phyloP scores from a whole-genome alignment of 2,329 filamentous ascomycete species.

The Exophiala dermatitidis region DNA sequence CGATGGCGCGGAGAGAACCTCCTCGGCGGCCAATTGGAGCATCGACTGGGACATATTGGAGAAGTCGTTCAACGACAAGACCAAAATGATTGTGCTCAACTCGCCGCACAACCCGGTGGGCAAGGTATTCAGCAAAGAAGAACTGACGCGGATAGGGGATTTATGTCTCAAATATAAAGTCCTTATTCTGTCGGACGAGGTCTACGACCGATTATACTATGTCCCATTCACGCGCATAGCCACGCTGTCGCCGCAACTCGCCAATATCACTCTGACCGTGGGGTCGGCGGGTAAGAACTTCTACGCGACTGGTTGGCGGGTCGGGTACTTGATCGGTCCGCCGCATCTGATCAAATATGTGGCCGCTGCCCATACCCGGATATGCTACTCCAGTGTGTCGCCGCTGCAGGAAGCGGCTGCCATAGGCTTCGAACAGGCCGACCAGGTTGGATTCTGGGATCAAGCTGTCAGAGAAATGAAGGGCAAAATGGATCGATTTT shows the following conservation, averaged over 20 bases:
- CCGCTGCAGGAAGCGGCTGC: slow-evolving; percentile 91
- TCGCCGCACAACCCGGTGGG: slow-evolving; percentile 83
- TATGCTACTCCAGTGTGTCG: slow-evolving; percentile 90
- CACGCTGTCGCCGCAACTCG: slow-evolving; percentile 83
- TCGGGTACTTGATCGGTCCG: slow-evolving; percentile 89
- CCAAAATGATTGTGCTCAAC: slow-evolving; percentile 84
- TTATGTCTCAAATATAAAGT: slow-evolving; percentile 89
- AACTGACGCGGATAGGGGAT: slow-evolving; percentile 77
- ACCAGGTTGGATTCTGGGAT: slow-evolving; percentile 80
- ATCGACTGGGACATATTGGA: slow-evolving; percentile 79
- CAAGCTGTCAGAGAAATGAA: slow-evolving; percentile 79
- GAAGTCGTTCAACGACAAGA: slow-evolving; percentile 71
- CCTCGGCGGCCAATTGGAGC: slow-evolving; percentile 80
- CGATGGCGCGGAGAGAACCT: slow-evolving; percentile 69
- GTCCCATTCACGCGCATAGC: slow-evolving; percentile 89
- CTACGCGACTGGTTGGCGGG: slow-evolving; percentile 94
- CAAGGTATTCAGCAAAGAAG: slow-evolving; percentile 81
- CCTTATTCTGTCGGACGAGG: slow-evolving; percentile 84
- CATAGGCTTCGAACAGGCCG: slow-evolving; percentile 87
- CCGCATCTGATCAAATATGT: slow-evolving; percentile 86
- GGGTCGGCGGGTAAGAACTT: slow-evolving; percentile 98
- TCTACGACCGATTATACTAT: slow-evolving; percentile 94
- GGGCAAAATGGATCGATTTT: slow-evolving; percentile 79
- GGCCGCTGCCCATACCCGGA: slow-evolving; percentile 84
- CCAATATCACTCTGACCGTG: slow-evolving; percentile 81